These are phyloP conservation scores for Eimeria zaria DNA, from an alignment of 169 alveolate genomes.

Conservation along the genomic window DNA sequence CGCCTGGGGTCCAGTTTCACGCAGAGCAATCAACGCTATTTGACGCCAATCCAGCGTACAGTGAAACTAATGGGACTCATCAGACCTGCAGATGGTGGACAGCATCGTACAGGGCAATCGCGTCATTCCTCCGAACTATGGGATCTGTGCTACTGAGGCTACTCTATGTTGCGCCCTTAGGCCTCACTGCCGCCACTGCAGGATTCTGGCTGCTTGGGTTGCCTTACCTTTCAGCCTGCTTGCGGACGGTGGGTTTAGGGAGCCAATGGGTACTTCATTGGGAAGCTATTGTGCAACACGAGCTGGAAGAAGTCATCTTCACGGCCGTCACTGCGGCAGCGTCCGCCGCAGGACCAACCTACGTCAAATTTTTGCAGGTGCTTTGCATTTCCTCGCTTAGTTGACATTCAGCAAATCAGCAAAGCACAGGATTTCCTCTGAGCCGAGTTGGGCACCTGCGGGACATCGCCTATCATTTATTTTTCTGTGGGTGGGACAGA, in stretches of 20 bases:
- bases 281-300: conserved; percentile 62
- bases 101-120: background rate
- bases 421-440: background rate
- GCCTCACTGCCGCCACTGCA: conserved; percentile 54
- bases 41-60: background rate
- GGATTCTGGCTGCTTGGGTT: conserved; percentile 55
- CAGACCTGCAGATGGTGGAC: background rate
- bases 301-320: conserved; percentile 63
- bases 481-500: background rate
- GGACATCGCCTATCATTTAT: background rate
- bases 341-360: conserved; percentile 70
- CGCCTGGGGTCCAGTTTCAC: conserved; percentile 8
- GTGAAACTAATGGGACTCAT: background rate
- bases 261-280: background rate
- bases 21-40: conserved; percentile 26
- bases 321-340: conserved; percentile 75
- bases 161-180: conserved; percentile 41
- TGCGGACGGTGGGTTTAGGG: conserved; percentile 36
- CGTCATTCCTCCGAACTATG: background rate
- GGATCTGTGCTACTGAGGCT: conserved; percentile 54
- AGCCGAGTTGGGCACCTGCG: background rate
- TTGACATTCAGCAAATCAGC: background rate
- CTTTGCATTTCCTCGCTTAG: background rate
- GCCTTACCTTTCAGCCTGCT: conserved; percentile 22
- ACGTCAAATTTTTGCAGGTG: conserved; percentile 53